These are phyloP conservation scores for Xylaria acuta DNA, from an alignment of 495 filamentous ascomycete species.

Conservation along the genomic window DNA sequence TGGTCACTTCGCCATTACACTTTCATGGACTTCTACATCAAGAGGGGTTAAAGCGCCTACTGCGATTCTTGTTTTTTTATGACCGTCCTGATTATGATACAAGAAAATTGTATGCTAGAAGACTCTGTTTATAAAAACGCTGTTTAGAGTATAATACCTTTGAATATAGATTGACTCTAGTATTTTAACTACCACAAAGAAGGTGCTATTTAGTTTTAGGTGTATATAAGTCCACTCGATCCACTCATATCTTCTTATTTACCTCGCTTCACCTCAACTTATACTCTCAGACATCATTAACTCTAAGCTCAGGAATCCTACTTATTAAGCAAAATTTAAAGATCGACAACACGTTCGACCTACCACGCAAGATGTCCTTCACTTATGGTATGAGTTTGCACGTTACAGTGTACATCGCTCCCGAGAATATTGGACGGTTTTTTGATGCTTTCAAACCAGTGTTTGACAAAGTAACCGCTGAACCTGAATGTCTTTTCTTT, in stretches of 20 bases:
- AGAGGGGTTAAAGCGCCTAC: too few relatives aligned
- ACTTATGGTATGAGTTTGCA: constrained; percentile 40
- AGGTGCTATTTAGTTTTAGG: neutral
- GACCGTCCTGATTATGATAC: too few relatives aligned
- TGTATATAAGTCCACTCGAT: constrained; percentile 9
- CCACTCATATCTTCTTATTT: neutral
- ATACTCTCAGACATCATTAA: neutral
- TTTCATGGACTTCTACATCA: too few relatives aligned
- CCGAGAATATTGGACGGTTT: constrained; percentile 48
- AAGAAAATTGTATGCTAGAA: too few relatives aligned
- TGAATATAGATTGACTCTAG: too few relatives aligned
- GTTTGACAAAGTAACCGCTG: constrained; percentile 49
- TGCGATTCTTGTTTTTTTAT: too few relatives aligned
- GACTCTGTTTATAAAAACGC: too few relatives aligned
- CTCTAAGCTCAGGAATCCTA: neutral
- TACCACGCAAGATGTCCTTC: neutral
- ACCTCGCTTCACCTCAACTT: neutral
- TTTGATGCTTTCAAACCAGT: constrained; percentile 46
- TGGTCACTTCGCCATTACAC: too few relatives aligned
- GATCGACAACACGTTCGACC: neutral
- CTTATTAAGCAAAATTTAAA: neutral
- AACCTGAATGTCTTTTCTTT: constrained; percentile 55
- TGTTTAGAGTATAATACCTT: neutral
- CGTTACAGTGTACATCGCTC: constrained; percentile 48
- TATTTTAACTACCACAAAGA: neutral